A percentile compares a stretch with the other conserved stretches of the same genome.
Evolutionary conservation across 2,329 filamentous ascomycete genomes (phyloP).

Genomic region (Pleomassaria siparia): DNA sequence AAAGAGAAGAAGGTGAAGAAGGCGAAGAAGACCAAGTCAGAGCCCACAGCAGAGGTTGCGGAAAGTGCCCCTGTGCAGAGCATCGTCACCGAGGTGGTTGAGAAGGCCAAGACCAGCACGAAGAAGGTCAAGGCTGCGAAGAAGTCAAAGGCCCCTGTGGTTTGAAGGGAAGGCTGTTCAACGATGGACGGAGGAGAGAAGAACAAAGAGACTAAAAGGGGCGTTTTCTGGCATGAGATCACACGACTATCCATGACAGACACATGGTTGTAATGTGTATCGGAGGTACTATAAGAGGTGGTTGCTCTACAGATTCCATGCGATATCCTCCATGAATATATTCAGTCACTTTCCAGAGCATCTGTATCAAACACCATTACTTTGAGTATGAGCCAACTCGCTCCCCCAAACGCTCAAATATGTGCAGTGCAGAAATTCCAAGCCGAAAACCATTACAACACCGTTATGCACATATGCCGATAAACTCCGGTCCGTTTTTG

Average conservation of each 20-base stretch:
- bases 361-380: too few relatives aligned
- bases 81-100: neutral
- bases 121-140: conserved; percentile 1
- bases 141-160: conserved; percentile 4
- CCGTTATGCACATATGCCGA: too few relatives aligned
- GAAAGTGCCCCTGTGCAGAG: neutral
- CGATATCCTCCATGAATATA: neutral
- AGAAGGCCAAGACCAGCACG: neutral
- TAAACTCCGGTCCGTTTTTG: too few relatives aligned
- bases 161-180: neutral
- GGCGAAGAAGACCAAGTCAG: neutral
- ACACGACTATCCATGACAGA: neutral
- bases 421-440: too few relatives aligned
- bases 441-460: too few relatives aligned
- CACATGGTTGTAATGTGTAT: neutral
- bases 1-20: conserved; percentile 7
- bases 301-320: neutral
- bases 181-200: neutral
- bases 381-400: too few relatives aligned
- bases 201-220: neutral
- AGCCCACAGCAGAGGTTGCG: neutral
- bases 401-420: too few relatives aligned
- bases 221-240: neutral
- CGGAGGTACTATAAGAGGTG: neutral
- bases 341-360: neutral